phyloP scores from a whole-genome alignment of 78 protist species.

The Blattamonas nauphoetae region DNA sequence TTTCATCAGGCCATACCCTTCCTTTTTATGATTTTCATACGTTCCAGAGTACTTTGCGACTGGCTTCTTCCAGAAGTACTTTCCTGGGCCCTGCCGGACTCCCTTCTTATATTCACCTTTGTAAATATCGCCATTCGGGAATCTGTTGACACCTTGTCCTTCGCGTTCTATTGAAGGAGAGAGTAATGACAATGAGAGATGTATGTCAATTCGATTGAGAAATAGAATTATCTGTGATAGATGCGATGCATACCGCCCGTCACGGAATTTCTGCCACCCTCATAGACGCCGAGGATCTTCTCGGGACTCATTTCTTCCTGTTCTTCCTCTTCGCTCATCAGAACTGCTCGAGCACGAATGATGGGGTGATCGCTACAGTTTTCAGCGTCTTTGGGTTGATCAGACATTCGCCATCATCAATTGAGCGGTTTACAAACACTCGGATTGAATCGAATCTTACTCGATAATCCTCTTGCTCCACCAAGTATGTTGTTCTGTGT shows the following conservation, averaged over 20 bases:
- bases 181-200: too few relatives aligned
- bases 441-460: too few relatives aligned
- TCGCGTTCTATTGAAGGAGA: neutral
- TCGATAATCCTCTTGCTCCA: too few relatives aligned
- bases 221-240: too few relatives aligned
- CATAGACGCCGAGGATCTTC: neutral
- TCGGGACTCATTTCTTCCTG: neutral
- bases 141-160: slow-evolving; percentile 2
- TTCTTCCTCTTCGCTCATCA: neutral
- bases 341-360: too few relatives aligned
- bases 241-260: neutral
- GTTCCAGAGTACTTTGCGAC: neutral
- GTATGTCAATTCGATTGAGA: too few relatives aligned
- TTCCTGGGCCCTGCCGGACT: slow-evolving; percentile 1
- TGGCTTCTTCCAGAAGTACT: slow-evolving; percentile 12
- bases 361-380: too few relatives aligned
- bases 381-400: too few relatives aligned
- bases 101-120: neutral
- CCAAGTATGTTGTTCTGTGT: too few relatives aligned
- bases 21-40: neutral
- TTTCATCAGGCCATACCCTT: slow-evolving; percentile 19
- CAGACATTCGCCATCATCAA: too few relatives aligned
- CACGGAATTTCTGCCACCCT: neutral
- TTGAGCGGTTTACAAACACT: too few relatives aligned
- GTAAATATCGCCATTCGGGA: slow-evolving; percentile 20